Evolutionary conservation across 177 flowering plant genomes (phyloP).

Genomic region (Telopea speciosissima): DNA sequence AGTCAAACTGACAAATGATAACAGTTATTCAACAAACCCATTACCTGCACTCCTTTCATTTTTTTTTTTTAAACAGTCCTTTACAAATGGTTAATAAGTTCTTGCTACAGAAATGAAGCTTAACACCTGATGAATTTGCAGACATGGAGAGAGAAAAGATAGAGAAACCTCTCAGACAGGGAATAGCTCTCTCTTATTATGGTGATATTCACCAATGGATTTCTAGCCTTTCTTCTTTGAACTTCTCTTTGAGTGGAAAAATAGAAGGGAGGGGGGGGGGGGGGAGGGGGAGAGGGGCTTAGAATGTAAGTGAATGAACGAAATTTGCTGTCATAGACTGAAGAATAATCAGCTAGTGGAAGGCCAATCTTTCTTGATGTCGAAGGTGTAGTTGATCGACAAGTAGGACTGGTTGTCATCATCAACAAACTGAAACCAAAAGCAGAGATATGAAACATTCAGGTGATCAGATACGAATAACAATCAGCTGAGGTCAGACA

Average conservation of each 20-base stretch:
- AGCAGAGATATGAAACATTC: background rate
- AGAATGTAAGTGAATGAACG: background rate
- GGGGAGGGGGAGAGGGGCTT: background rate
- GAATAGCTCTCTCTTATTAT: conserved; percentile 12
- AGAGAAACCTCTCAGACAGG: background rate
- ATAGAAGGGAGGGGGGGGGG: background rate
- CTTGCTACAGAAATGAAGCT: background rate
- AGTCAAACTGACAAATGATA: background rate
- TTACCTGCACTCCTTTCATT: background rate
- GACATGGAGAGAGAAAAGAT: conserved; percentile 7
- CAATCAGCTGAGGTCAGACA: background rate
- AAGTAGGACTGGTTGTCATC: conserved; percentile 70
- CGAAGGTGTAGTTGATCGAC: conserved; percentile 69
- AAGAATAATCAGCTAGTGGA: conserved; percentile 16
- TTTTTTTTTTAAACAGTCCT: background rate
- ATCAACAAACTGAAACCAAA: conserved; percentile 48
- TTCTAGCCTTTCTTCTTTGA: background rate
- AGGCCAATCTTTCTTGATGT: conserved; percentile 65
- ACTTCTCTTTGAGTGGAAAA: background rate
- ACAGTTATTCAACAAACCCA: conserved; percentile 1
- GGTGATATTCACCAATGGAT: too few species aligned
- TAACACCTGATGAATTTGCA: background rate
- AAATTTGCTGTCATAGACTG: background rate
- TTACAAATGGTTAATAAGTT: background rate
- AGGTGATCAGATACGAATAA: background rate